Conservation (phyloP, 495 filamentous ascomycete species). For the Talaromyces borbonicus region DNA sequence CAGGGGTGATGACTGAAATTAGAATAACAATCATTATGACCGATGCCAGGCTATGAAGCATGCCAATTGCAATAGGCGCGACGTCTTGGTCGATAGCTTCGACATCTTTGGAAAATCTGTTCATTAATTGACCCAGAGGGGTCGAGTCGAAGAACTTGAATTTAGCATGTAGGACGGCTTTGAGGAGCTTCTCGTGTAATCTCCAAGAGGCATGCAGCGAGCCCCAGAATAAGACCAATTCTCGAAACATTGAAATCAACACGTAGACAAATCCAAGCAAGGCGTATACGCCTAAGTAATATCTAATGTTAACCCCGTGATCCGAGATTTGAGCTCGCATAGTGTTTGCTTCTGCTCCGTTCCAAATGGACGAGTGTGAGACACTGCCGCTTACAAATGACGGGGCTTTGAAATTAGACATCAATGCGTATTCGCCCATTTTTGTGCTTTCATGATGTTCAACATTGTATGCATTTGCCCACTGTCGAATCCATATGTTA, state of each 20-base stretch:
- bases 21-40: conserved; percentile 83
- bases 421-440: conserved; percentile 30
- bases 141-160: conserved; percentile 98
- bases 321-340: conserved; percentile 14
- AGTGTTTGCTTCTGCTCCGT: conserved; percentile 18
- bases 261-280: conserved; percentile 67
- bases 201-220: conserved; percentile 80
- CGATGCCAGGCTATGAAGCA: conserved; percentile 56
- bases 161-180: conserved; percentile 72
- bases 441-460: conserved; percentile 16
- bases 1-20: conserved; percentile 88
- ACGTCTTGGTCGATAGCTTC: conserved; percentile 95
- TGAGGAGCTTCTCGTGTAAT: conserved; percentile 72
- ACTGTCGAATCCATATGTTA: conserved; percentile 89
- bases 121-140: conserved; percentile 94
- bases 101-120: conserved; percentile 95
- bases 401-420: conserved; percentile 29
- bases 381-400: conserved; percentile 33
- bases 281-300: conserved; percentile 80
- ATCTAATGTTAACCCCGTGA: conserved; percentile 61
- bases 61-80: conserved; percentile 75
- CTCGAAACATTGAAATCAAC: conserved; percentile 62
- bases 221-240: conserved; percentile 84
- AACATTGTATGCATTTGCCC: conserved; percentile 57
- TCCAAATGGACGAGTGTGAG: conserved; percentile 24